Percentiles rank a stretch among this genome's conserved stretches.
phyloP scores from a whole-genome alignment of 768 basidiomycete species.

The Boletus insuetus region DNA sequence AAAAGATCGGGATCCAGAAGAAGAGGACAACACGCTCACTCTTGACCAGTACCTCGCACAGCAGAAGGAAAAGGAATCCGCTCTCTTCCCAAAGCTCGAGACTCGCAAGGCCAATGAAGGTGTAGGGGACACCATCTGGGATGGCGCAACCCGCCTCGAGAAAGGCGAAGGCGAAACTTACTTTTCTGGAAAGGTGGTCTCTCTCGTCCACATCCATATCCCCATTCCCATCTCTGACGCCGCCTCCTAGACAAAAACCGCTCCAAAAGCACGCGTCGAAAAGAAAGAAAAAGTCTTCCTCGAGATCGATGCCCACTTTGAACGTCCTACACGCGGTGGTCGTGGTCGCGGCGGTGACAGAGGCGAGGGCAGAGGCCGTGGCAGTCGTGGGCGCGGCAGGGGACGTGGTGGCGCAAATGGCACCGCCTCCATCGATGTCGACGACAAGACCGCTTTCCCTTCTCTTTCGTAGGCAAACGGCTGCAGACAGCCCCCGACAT shows the following conservation, averaged over 20 bases:
- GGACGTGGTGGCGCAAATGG: conserved; percentile 45
- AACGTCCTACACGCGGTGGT: conserved; percentile 71
- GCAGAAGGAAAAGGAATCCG: conserved; percentile 58
- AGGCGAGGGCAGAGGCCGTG: conserved; percentile 47
- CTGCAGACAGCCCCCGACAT: conserved; percentile 5
- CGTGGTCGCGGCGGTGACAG: conserved; percentile 49
- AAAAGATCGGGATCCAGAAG: conserved; percentile 66
- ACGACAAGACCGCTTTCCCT: conserved; percentile 86
- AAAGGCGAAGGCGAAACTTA: conserved; percentile 72
- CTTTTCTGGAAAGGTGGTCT: conserved; percentile 84
- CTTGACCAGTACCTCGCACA: conserved; percentile 91
- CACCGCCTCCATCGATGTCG: conserved; percentile 57
- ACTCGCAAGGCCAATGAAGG: conserved; percentile 77
- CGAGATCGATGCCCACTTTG: conserved; percentile 89
- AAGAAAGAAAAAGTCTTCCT: conserved; percentile 91
- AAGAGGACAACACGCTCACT: conserved; percentile 92
- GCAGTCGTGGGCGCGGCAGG: conserved; percentile 41
- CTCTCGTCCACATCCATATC: conserved; percentile 12
- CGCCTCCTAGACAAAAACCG: conserved; percentile 52
- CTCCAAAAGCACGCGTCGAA: conserved; percentile 67
- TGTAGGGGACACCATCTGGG: conserved; percentile 64
- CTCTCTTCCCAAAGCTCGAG: conserved; percentile 76
- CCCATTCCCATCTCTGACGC: background rate
- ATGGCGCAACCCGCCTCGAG: conserved; percentile 62
- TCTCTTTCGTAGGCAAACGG: conserved; percentile 56